Base-by-base conservation (phyloP, 805 yeast genomes). In the Wickerhamiella cacticola region DNA sequence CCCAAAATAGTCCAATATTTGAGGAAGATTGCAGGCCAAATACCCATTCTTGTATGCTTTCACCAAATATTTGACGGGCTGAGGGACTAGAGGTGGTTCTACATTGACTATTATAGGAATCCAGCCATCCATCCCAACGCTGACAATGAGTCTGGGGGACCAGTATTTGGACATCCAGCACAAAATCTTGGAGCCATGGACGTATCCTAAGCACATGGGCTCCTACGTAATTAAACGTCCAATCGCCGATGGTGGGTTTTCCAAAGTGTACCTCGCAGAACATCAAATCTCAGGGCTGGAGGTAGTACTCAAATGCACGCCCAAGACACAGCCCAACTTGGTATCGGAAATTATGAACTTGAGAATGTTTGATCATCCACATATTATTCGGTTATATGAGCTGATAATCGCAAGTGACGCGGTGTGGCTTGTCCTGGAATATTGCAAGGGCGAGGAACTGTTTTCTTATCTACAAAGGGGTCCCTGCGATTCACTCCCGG, bases 271-370 rank as follows among this genome's bases (percentile, higher is more conserved):
- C 61, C 66, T 89, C 25, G 97, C 96, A 1, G 69, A 70, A 31
- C 97, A 89, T 58, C 72, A 73, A 45, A 69, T 87, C 41, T 74
- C 95, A 9, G 78, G 78, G 48, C 70, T 77, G n/a, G 79, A 75
- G 59, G 72, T 89, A 2, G 97, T 92, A 15, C 64, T 92, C 52
- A 89, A 89, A 58, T 82, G 86, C 41, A 54, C 69, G 36, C 89
- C 94, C 7, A 77, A 79, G 50, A 75, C 74, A 41, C 94, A 85
- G 59, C 87, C 94, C 26, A 86, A 88, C 58, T 72, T 89, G 19
- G 94, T 88, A 33, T 68, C 96, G 48, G 98, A 89, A 57, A 85
- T 85, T 25, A 86, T 82, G 59, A 92, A 86, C 61, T 88, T 88
- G 56, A 71, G 85, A 45, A 92, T 85, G 59, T 77, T 92, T 54